These are phyloP conservation scores for Gillenia trifoliata DNA, from an alignment of 306 rosid genomes.

Conservation along the genomic window DNA sequence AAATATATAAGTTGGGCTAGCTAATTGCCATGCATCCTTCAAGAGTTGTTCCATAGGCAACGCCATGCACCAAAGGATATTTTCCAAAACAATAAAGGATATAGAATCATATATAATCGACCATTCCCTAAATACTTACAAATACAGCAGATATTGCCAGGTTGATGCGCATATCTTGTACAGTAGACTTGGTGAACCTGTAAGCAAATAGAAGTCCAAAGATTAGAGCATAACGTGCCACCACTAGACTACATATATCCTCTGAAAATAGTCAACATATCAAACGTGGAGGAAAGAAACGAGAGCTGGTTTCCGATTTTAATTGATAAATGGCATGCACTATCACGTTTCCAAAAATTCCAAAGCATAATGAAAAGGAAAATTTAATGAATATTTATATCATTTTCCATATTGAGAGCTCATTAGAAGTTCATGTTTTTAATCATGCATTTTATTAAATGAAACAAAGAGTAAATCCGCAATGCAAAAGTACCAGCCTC, in stretches of 20 bases:
- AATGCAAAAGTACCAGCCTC: background rate
- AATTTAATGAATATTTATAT: background rate
- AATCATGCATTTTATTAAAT: background rate
- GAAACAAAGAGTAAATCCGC: background rate
- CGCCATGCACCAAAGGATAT: background rate
- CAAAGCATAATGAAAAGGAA: background rate
- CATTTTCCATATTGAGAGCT: background rate
- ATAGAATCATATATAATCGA: constrained; percentile 1
- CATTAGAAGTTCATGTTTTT: background rate
- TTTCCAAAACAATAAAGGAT: background rate
- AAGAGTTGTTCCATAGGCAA: background rate
- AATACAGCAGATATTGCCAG: constrained; percentile 80
- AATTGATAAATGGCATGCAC: background rate
- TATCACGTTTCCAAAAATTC: background rate
- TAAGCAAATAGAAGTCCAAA: constrained; percentile 34
- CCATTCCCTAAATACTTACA: constrained; percentile 53
- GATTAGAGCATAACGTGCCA: constrained; percentile 4
- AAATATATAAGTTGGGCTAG: background rate
- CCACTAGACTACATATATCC: constrained; percentile 1
- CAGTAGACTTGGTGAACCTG: constrained; percentile 83
- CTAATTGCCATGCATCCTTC: background rate
- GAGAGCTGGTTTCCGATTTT: background rate
- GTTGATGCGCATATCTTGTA: constrained; percentile 73
- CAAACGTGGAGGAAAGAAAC: background rate
- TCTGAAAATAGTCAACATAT: background rate